phyloP scores from a whole-genome alignment of 148 eudicot genomes.

The Silene uniflora region DNA sequence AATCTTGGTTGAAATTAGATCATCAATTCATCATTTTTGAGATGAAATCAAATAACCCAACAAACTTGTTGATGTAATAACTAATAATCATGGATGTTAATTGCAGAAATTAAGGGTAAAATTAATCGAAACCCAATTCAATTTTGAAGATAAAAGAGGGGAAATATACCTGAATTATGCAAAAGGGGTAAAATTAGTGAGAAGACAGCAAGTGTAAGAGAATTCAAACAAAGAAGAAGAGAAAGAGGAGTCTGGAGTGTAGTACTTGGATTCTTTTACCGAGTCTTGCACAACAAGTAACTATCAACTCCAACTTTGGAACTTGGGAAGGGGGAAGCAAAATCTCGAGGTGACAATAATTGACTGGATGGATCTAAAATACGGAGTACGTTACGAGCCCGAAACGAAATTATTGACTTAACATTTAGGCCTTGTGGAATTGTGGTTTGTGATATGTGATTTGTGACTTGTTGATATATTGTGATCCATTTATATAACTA shows the following conservation, averaged over 20 bases:
- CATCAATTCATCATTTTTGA: background rate
- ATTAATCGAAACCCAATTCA: background rate
- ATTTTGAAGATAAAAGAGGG: background rate
- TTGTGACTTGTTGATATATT: too few relatives aligned
- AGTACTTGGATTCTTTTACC: background rate
- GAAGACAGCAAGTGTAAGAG: background rate
- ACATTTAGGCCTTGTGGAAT: too few relatives aligned
- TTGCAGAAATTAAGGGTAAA: background rate
- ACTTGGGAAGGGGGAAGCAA: too few relatives aligned
- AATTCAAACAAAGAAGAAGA: background rate
- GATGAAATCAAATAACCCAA: background rate
- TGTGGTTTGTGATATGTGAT: too few relatives aligned
- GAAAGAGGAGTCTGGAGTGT: background rate
- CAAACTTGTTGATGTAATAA: background rate
- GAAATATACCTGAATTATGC: constrained; percentile 12
- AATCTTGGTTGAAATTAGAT: background rate
- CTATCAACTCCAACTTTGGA: too few relatives aligned
- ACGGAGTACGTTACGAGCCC: too few relatives aligned
- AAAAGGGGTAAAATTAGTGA: background rate
- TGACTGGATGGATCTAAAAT: too few relatives aligned
- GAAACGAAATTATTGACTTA: too few relatives aligned
- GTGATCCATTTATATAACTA: too few relatives aligned
- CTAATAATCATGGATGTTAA: background rate
- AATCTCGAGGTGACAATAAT: too few relatives aligned
- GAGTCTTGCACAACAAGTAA: background rate